Percentiles rank a stretch among this genome's conserved stretches.
phyloP scores from a whole-genome alignment of 1,284 basidiomycete genomes.

The Phellinidium pouzarii region DNA sequence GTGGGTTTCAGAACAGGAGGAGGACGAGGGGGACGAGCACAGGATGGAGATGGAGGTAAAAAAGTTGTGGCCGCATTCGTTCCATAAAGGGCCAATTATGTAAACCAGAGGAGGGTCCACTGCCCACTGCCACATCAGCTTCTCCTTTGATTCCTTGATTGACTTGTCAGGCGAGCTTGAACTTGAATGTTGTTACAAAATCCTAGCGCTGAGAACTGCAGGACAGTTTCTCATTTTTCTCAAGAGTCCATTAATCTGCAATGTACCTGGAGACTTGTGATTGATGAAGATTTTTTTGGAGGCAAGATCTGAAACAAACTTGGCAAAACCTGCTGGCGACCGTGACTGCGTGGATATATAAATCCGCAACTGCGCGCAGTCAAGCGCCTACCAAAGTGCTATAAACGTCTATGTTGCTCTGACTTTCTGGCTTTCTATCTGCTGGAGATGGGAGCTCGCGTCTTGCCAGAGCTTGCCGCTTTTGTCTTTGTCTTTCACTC shows the following conservation, averaged over 20 bases:
- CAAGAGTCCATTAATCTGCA: no score
- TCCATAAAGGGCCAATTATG: not conserved
- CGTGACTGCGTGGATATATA: not conserved
- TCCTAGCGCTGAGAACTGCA: no score
- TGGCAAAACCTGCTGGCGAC: not conserved
- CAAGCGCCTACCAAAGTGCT: no score
- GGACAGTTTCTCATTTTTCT: no score
- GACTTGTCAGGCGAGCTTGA: no score
- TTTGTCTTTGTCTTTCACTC: not conserved
- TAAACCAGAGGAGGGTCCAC: not conserved
- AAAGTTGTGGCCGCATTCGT: not conserved
- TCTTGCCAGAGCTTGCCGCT: not conserved
- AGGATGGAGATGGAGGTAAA: not conserved
- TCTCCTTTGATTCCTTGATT: no score
- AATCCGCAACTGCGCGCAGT: not conserved
- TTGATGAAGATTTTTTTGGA: not conserved
- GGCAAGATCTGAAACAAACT: not conserved
- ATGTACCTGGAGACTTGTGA: not conserved
- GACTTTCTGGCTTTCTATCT: no score
- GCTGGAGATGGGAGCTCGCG: no score
- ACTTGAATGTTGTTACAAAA: no score
- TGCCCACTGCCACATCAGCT: not conserved
- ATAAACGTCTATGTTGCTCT: no score
- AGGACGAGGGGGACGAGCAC: not conserved
- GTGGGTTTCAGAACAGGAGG: not conserved